phyloP scores from a whole-genome alignment of 1,139 yeast genomes.

The Keqinozyma sinolaborantium region DNA sequence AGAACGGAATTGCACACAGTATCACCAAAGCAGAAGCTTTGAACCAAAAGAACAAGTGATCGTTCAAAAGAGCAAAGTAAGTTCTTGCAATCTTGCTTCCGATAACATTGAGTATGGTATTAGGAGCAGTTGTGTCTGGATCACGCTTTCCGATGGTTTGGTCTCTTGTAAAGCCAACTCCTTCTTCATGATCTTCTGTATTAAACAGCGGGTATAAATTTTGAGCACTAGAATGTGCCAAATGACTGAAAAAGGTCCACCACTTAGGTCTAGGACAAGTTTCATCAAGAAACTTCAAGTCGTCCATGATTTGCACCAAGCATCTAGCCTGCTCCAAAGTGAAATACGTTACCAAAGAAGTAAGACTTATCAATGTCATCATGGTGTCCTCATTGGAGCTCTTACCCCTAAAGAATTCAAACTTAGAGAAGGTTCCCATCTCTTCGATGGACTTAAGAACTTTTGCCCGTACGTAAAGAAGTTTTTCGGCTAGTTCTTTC shows the following conservation, averaged over 20 bases:
- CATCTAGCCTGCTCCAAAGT: conserved; percentile 11
- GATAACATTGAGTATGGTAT: conserved; percentile 16
- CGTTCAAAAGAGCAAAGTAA: conserved; percentile 16
- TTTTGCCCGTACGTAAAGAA: conserved; percentile 14
- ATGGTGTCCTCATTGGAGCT: conserved; percentile 21
- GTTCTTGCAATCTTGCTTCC: conserved; percentile 15
- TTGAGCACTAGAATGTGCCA: conserved; percentile 11
- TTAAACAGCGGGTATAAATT: conserved; percentile 11
- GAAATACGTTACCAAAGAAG: conserved; percentile 16
- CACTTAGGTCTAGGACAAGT: conserved; percentile 21
- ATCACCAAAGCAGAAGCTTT: conserved; percentile 22
- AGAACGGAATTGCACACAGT: conserved; percentile 26
- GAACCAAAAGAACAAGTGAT: conserved; percentile 30
- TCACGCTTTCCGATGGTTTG: conserved; percentile 14
- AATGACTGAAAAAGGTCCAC: conserved; percentile 19
- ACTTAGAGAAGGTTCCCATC: conserved; percentile 11
- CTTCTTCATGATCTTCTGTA: conserved; percentile 9
- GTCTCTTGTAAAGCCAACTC: conserved; percentile 4
- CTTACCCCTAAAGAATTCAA: conserved; percentile 14
- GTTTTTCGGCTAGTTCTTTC: conserved; percentile 12
- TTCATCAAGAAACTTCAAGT: conserved; percentile 24
- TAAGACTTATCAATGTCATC: conserved; percentile 25
- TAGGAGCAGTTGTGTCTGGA: conserved; percentile 31
- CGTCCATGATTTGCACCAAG: conserved; percentile 22
- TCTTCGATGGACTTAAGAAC: conserved; percentile 7